phyloP scores from a whole-genome alignment of 805 yeast species.

The Kluyveromyces lactis region DNA sequence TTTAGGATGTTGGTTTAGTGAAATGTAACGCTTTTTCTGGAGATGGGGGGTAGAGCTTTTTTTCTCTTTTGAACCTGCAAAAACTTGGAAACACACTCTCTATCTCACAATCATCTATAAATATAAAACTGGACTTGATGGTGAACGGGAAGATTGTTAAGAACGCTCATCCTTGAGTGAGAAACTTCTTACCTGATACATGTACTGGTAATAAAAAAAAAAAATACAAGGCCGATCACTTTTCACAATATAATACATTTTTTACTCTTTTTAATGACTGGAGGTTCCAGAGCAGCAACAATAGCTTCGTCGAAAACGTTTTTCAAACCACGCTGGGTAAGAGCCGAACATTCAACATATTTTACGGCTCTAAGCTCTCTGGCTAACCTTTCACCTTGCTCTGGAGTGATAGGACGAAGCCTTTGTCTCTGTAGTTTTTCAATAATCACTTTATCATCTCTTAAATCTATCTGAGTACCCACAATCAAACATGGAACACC shows the following conservation, averaged over 20 bases:
- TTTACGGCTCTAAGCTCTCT: conserved; percentile 92
- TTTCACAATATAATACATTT: conserved; percentile 71
- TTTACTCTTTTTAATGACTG: conserved; percentile 71
- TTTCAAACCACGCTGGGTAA: conserved; percentile 93
- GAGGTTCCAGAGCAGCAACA: conserved; percentile 96
- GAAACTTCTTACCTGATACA: no score
- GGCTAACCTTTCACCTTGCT: conserved; percentile 88
- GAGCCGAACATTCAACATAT: conserved; percentile 95
- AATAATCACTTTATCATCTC: conserved; percentile 85
- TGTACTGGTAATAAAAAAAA: no score
- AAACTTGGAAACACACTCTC: no score
- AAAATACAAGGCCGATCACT: background rate
- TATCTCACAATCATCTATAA: no score
- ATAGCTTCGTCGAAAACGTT: conserved; percentile 98
- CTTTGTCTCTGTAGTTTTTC: conserved; percentile 88
- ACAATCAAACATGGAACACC: conserved; percentile 96
- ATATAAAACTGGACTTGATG: no score
- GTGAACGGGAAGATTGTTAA: no score
- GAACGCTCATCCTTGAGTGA: no score
- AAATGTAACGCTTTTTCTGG: no score
- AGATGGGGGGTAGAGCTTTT: no score
- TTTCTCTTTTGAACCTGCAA: no score
- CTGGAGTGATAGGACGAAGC: conserved; percentile 74
- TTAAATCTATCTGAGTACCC: conserved; percentile 92
- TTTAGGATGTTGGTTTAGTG: no score